Evolutionary conservation across 2,329 filamentous ascomycete genomes (phyloP).

Genomic region (Trichoderma oligosporum): DNA sequence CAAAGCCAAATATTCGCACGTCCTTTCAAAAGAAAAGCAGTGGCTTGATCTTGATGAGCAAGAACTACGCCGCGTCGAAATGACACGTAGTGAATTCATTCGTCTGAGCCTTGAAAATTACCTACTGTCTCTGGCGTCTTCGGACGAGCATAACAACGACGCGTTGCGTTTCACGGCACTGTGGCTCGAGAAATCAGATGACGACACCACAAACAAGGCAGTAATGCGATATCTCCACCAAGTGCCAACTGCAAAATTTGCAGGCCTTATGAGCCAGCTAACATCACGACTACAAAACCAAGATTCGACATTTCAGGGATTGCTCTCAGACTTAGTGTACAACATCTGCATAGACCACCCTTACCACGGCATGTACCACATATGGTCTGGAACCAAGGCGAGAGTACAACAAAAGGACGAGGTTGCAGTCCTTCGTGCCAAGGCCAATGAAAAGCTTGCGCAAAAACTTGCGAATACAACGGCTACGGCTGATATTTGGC

Average conservation of each 20-base stretch:
- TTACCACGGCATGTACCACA: constrained; percentile 95
- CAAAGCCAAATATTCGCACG: constrained; percentile 54
- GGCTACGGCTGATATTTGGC: constrained; percentile 57
- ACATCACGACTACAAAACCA: constrained; percentile 83
- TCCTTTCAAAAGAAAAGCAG: constrained; percentile 69
- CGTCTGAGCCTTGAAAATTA: constrained; percentile 90
- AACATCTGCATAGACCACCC: constrained; percentile 90
- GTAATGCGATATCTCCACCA: constrained; percentile 65
- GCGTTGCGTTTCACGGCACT: constrained; percentile 87
- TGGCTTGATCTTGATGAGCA: constrained; percentile 90
- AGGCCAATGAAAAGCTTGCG: constrained; percentile 67
- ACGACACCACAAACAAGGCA: constrained; percentile 70
- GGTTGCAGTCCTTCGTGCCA: constrained; percentile 67
- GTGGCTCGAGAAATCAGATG: constrained; percentile 86
- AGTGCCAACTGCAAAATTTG: constrained; percentile 90
- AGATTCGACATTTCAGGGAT: constrained; percentile 67
- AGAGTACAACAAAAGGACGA: constrained; percentile 69
- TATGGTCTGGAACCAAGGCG: constrained; percentile 76
- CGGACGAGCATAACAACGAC: constrained; percentile 84
- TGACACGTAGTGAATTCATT: constrained; percentile 78
- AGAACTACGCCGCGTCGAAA: constrained; percentile 74
- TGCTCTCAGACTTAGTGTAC: constrained; percentile 69
- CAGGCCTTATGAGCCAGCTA: constrained; percentile 88
- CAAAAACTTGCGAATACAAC: constrained; percentile 55
- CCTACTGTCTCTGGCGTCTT: constrained; percentile 75